Conservation (phyloP, 2,329 filamentous ascomycete species). For the Aureobasidium sp. region DNA sequence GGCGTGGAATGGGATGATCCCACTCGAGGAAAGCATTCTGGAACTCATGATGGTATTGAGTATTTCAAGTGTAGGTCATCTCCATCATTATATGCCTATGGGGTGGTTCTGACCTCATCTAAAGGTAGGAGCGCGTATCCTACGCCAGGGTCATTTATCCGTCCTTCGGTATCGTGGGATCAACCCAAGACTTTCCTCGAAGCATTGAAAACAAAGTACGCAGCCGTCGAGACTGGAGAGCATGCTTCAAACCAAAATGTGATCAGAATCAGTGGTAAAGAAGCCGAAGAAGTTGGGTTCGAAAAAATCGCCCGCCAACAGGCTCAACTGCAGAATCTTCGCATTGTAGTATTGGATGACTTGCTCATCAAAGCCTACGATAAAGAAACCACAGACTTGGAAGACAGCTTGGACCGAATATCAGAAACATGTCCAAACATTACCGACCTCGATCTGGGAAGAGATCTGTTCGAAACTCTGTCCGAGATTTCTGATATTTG, state of each 20-base stretch:
- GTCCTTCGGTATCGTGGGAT: conserved; percentile 66
- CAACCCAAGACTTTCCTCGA: conserved; percentile 64
- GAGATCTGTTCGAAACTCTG: conserved; percentile 69
- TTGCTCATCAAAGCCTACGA: conserved; percentile 33
- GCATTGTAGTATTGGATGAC: conserved; percentile 75
- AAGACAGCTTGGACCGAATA: not conserved
- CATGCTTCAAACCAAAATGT: conserved; percentile 29
- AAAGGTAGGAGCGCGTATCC: conserved; percentile 55
- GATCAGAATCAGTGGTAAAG: conserved; percentile 70
- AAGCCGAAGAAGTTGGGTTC: conserved; percentile 90
- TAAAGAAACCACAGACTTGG: conserved; percentile 15
- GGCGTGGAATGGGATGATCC: conserved; percentile 96
- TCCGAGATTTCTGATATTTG: conserved; percentile 65
- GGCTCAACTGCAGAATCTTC: conserved; percentile 69
- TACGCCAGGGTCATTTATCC: conserved; percentile 79
- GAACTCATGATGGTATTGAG: conserved; percentile 66
- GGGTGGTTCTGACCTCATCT: conserved; percentile 5
- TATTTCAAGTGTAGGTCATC: conserved; percentile 71
- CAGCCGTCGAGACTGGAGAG: conserved; percentile 41
- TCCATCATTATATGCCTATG: not conserved
- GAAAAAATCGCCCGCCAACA: conserved; percentile 82
- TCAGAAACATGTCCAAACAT: conserved; percentile 49
- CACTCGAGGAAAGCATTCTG: conserved; percentile 81
- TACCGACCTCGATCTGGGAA: conserved; percentile 73
- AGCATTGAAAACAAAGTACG: conserved; percentile 79